Base-by-base conservation (phyloP, 2,329 filamentous ascomycete genomes). In the Penicillium sp. region DNA sequence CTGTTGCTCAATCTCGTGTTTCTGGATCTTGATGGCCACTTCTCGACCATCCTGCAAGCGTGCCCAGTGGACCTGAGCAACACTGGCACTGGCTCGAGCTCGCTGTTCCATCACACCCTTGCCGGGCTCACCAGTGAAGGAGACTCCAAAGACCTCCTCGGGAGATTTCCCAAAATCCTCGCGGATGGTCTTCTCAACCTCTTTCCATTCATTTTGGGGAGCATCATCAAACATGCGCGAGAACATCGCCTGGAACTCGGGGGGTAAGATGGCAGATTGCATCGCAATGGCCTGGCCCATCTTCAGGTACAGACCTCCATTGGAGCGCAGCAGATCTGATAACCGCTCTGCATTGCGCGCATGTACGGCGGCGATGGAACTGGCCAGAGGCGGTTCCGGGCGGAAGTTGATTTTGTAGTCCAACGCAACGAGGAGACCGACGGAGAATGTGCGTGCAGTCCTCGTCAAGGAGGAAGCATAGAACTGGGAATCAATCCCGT, bases 321-420 rank as follows among this genome's bases (percentile, higher is more conserved):
- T 98, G 47, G 81, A 75, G 26, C 88, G 80, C 56, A 97, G 76
- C 53, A 98, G 73, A 28, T 91, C 78, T 51, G 88, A 95, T 34
- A 97, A 73, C 26, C 88, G 79, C 71, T 90, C 82, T 0, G 93
- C 93, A 64, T 86, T 95, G 52, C 93, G 84, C 34, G 79, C 74
- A 70, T 98, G 93, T 43, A 97, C 73, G 49, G 89, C 87, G 37
- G 81, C 77, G 36, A 95, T 82, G 18, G 82, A 84, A 43, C 84
- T 81, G 25, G 85, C 88, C 43, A 84, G 79, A 47, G 84, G 79
- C 5, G 91, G 90, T 55, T 89, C 74, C 5, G 87, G 79, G 5
- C 88, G 82, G 69, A 98, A 98, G 71, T 98, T 97, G 68, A 97
- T 76, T 73, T 96, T 97, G 76, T 98, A 97, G 73, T 98, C 93